These are phyloP conservation scores for Acer negundo DNA, from an alignment of 345 rosid genomes.

Conservation along the genomic window DNA sequence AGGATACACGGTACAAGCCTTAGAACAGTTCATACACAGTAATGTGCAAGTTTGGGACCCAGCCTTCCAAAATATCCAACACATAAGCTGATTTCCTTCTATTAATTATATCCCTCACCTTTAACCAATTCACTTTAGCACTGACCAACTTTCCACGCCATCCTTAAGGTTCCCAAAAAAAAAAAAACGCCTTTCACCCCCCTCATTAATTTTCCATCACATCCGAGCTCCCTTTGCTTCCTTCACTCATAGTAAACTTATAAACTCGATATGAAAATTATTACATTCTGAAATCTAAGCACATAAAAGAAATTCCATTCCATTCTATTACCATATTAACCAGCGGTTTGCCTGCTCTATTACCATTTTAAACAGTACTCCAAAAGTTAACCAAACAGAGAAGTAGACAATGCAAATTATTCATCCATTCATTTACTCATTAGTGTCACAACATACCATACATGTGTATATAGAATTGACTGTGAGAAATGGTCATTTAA, in stretches of 20 bases:
- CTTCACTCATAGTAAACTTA: background rate
- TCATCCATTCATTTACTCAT: background rate
- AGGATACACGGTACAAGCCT: background rate
- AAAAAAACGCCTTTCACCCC: background rate
- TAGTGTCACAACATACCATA: background rate
- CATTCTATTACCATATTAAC: background rate
- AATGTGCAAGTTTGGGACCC: background rate
- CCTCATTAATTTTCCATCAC: background rate
- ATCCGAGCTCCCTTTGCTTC: background rate
- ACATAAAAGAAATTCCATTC: background rate
- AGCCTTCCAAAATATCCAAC: background rate
- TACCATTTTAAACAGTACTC: background rate
- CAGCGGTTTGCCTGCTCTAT: background rate
- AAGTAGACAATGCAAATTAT: background rate
- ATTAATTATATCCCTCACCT: background rate
- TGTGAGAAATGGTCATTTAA: background rate
- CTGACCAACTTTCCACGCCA: background rate
- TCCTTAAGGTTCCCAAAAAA: background rate
- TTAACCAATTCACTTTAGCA: background rate
- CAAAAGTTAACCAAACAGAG: background rate
- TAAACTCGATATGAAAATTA: background rate
- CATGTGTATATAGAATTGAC: background rate
- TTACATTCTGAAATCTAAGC: background rate
- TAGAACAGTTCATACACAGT: background rate
- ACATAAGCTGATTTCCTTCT: background rate